Evolutionary conservation across 2,329 filamentous ascomycete species (phyloP).

Genomic region (Aspergillus pseudotamarii): DNA sequence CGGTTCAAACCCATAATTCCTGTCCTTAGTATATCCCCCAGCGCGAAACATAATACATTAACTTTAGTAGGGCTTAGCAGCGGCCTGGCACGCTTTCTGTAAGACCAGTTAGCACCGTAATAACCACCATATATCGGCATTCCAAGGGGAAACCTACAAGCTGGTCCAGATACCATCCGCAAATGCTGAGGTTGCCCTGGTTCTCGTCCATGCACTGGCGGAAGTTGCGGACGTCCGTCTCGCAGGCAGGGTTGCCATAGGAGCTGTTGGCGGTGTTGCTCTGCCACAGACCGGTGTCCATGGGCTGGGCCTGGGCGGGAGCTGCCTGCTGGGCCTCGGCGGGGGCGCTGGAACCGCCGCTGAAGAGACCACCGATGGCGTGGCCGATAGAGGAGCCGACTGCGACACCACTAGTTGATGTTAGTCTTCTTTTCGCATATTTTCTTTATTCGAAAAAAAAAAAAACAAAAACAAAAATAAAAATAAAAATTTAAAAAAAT

Average conservation of each 20-base stretch:
- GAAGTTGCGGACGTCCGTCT: constrained; percentile 79
- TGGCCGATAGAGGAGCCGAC: constrained; percentile 95
- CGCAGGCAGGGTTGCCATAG: constrained; percentile 66
- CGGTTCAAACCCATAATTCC: neutral
- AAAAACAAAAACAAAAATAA: too few relatives aligned
- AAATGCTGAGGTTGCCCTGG: constrained; percentile 90
- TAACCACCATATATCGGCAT: neutral
- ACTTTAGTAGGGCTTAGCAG: constrained; percentile 69
- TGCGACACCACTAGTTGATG: constrained; percentile 76
- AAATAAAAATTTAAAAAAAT: too few relatives aligned
- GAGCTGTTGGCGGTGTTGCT: constrained; percentile 52
- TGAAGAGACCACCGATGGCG: constrained; percentile 86
- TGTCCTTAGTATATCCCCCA: neutral
- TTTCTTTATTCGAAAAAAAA: neutral
- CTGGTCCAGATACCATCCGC: constrained; percentile 98
- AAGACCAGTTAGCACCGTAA: constrained; percentile 30
- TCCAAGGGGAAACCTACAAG: constrained; percentile 52
- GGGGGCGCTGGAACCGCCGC: constrained; percentile 63
- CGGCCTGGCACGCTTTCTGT: constrained; percentile 79
- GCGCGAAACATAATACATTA: constrained; percentile 11
- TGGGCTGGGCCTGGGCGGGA: constrained; percentile 57
- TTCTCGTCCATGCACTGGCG: constrained; percentile 97
- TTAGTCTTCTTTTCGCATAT: neutral
- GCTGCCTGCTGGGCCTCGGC: constrained; percentile 53
- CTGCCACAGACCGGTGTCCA: constrained; percentile 51